These are phyloP conservation scores for Aspergillus quadrilineatus DNA, from an alignment of 2,329 filamentous ascomycete species.

Conservation along the genomic window DNA sequence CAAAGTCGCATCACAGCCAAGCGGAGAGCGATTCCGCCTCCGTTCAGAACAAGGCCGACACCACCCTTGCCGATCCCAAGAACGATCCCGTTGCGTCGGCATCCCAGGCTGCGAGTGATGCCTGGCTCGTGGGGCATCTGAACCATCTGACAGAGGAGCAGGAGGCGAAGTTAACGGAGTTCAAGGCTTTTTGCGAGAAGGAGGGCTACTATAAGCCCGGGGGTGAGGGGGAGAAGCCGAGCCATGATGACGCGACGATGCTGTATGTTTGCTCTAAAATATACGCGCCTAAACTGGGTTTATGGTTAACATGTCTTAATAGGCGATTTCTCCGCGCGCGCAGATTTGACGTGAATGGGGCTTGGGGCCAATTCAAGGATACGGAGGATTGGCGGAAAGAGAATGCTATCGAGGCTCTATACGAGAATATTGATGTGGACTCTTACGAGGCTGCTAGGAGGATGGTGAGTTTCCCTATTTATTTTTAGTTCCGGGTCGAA, in stretches of 20 bases:
- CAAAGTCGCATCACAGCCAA: conserved; percentile 32
- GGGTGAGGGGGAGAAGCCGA: conserved; percentile 37
- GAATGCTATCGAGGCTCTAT: conserved; percentile 75
- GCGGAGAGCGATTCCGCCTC: conserved; percentile 26
- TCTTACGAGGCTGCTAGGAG: conserved; percentile 74
- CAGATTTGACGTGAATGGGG: conserved; percentile 74
- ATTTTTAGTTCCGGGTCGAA: neutral
- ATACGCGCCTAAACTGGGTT: neutral
- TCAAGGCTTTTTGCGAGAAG: conserved; percentile 68
- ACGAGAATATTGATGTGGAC: conserved; percentile 80
- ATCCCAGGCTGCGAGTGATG: conserved; percentile 36
- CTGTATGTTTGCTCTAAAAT: conserved; percentile 38
- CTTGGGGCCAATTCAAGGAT: conserved; percentile 78
- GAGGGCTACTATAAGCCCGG: conserved; percentile 54
- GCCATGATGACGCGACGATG: conserved; percentile 50
- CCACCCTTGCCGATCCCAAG: conserved; percentile 27
- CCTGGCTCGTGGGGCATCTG: conserved; percentile 64
- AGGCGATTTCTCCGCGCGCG: conserved; percentile 85
- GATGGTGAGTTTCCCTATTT: conserved; percentile 56
- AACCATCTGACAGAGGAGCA: conserved; percentile 72
- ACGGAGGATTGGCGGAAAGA: conserved; percentile 84
- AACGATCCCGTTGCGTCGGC: conserved; percentile 39
- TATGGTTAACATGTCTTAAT: neutral
- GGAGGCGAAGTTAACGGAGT: conserved; percentile 64
- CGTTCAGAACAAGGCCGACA: conserved; percentile 20